These are phyloP conservation scores for Termitomyces sp. DNA, from an alignment of 768 basidiomycete species.

Conservation along the genomic window DNA sequence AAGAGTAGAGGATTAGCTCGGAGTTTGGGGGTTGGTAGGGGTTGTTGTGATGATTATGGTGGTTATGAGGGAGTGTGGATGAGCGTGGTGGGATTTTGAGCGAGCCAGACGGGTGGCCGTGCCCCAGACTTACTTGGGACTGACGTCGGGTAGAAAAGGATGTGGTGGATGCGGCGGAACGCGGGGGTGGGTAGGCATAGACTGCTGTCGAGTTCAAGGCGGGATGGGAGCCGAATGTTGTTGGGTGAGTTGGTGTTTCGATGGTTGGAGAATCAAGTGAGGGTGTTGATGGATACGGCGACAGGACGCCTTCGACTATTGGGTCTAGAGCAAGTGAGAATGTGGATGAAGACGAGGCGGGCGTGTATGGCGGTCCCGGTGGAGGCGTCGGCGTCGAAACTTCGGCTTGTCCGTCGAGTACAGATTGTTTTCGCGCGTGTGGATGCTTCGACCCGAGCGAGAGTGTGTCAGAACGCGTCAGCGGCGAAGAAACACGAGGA, in stretches of 20 bases:
- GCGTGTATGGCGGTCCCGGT: slow-evolving; percentile 28
- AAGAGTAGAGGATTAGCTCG: slow-evolving; percentile 80
- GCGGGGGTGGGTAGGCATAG: slow-evolving; percentile 33
- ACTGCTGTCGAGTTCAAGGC: no score
- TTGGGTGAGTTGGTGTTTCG: slow-evolving; percentile 23
- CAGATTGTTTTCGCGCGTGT: slow-evolving; percentile 73
- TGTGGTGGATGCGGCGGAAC: no score
- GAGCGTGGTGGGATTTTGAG: slow-evolving; percentile 13
- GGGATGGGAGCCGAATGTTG: no score
- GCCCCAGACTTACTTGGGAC: slow-evolving; percentile 29
- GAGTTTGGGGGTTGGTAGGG: slow-evolving; percentile 35
- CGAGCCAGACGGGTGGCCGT: slow-evolving; percentile 42
- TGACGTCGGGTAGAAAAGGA: no score
- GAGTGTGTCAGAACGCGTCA: slow-evolving; percentile 49
- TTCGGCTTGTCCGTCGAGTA: slow-evolving; percentile 47
- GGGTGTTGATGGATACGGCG: slow-evolving; percentile 32
- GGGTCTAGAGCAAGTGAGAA: slow-evolving; percentile 47
- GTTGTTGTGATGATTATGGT: slow-evolving; percentile 35
- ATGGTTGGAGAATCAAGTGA: slow-evolving; percentile 34
- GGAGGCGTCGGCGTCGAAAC: slow-evolving; percentile 28
- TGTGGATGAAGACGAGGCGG: slow-evolving; percentile 42
- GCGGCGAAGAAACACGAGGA: slow-evolving; percentile 38
- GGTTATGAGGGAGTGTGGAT: slow-evolving; percentile 36
- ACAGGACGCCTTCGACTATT: slow-evolving; percentile 34
- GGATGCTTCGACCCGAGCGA: slow-evolving; percentile 61